Conservation (phyloP, 306 rosid species). For the Vachellia pachyceras region DNA sequence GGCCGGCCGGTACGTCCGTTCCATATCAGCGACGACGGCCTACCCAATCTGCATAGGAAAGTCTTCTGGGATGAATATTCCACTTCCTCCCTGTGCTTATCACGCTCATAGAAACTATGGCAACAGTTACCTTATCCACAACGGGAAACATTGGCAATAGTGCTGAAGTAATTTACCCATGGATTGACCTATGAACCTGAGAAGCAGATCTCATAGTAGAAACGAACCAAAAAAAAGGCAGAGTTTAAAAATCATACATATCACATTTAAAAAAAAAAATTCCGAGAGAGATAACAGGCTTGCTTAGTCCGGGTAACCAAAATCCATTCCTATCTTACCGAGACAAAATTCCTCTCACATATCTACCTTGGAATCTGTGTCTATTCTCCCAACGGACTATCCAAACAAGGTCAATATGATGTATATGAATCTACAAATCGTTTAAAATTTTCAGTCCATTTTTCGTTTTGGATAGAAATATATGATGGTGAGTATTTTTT, state of each 20-base stretch:
- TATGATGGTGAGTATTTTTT: conserved; percentile 36
- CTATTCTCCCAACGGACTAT: too few relatives aligned
- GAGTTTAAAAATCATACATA: neutral
- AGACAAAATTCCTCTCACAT: too few relatives aligned
- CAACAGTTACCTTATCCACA: conserved; percentile 45
- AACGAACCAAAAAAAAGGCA: neutral
- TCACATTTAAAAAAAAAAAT: neutral
- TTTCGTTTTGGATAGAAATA: conserved; percentile 24
- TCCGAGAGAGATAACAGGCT: neutral
- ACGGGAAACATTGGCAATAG: conserved; percentile 71
- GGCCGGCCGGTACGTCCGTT: neutral
- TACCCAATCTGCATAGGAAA: conserved; percentile 32
- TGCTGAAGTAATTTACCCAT: neutral
- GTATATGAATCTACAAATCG: conserved; percentile 39
- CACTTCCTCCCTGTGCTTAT: conserved; percentile 43
- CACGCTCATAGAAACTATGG: conserved; percentile 4
- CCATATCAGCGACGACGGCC: conserved; percentile 4
- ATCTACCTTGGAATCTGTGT: too few relatives aligned
- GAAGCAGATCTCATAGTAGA: neutral
- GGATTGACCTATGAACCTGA: neutral
- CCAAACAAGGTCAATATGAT: too few relatives aligned
- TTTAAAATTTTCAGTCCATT: conserved; percentile 33
- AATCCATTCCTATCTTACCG: too few relatives aligned
- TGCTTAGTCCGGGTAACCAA: too few relatives aligned
- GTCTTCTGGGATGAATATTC: conserved; percentile 34